Evolutionary conservation across 495 filamentous ascomycete species (phyloP).

Genomic region (Xylaria castorea): DNA sequence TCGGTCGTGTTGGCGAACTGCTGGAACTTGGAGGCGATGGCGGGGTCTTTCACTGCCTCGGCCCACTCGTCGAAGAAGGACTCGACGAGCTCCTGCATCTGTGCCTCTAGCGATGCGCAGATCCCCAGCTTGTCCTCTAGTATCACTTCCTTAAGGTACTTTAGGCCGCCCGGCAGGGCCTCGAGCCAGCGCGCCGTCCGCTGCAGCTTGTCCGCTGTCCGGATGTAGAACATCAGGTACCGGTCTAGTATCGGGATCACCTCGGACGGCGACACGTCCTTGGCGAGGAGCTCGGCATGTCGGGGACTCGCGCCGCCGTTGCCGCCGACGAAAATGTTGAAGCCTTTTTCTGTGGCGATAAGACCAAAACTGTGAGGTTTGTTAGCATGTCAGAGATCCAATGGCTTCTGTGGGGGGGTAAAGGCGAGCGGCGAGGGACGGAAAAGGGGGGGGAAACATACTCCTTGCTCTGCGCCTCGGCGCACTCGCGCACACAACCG

Average conservation of each 20-base stretch:
- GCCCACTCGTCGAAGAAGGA: slow-evolving; percentile 98
- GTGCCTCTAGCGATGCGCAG: slow-evolving; percentile 80
- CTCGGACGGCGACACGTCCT: slow-evolving; percentile 86
- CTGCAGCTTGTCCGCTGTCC: slow-evolving; percentile 93
- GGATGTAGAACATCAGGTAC: slow-evolving; percentile 96
- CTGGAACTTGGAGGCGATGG: slow-evolving; percentile 72
- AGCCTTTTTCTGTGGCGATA: slow-evolving; percentile 93
- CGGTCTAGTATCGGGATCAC: slow-evolving; percentile 88
- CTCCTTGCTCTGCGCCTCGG: slow-evolving; percentile 96
- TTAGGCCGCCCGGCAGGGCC: slow-evolving; percentile 82
- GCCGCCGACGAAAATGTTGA: slow-evolving; percentile 92
- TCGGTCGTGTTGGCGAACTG: slow-evolving; percentile 91
- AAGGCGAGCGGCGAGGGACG: background rate
- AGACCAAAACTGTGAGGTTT: slow-evolving; percentile 74
- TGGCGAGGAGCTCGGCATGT: slow-evolving; percentile 87
- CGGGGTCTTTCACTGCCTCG: slow-evolving; percentile 75
- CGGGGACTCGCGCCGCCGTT: slow-evolving; percentile 90
- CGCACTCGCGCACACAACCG: slow-evolving; percentile 92
- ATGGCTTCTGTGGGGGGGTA: background rate
- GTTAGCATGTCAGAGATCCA: slow-evolving; percentile 13
- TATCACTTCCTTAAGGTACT: slow-evolving; percentile 83
- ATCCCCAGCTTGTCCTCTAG: slow-evolving; percentile 91
- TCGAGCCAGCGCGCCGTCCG: slow-evolving; percentile 95
- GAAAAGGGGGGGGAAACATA: slow-evolving; percentile 47
- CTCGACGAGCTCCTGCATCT: slow-evolving; percentile 88